Conservation (phyloP, 73 alveolate genomes). For the Blepharisma japonicum region DNA sequence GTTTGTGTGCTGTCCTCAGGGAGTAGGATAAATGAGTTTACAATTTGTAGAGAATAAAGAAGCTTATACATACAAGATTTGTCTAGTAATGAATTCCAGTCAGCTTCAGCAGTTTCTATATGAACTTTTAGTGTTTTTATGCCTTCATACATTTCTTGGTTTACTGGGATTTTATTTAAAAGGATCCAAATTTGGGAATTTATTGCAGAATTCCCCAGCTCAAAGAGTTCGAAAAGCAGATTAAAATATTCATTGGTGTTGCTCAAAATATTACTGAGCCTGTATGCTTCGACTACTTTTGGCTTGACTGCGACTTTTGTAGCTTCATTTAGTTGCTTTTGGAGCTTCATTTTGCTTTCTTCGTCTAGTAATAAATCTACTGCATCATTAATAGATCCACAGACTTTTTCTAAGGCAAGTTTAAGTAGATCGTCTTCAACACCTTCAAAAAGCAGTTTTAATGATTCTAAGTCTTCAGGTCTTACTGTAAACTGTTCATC, state of each 20-base stretch:
- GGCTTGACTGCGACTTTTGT: neutral
- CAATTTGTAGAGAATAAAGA: slow-evolving; percentile 14
- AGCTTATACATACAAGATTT: neutral
- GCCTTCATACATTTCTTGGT: neutral
- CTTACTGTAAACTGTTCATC: too few species aligned
- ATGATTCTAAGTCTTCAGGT: neutral
- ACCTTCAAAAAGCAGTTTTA: slow-evolving; percentile 1
- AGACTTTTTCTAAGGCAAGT: slow-evolving; percentile 16
- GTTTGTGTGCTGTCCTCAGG: too few species aligned
- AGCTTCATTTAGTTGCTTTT: neutral
- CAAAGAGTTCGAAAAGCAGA: slow-evolving; percentile 1
- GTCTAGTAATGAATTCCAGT: slow-evolving; percentile 25
- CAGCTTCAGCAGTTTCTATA: neutral
- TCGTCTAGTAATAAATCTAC: neutral
- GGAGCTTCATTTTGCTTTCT: neutral
- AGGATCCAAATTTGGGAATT: neutral
- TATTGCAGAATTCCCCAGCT: neutral
- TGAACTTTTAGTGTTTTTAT: neutral
- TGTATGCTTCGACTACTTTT: neutral
- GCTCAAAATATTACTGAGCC: neutral
- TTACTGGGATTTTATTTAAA: slow-evolving; percentile 27
- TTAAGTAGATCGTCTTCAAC: neutral
- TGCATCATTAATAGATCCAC: neutral
- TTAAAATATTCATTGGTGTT: slow-evolving; percentile 22
- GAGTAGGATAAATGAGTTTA: neutral